Percentiles rank a stretch among this genome's conserved stretches.
Evolutionary conservation across 2,329 filamentous ascomycete genomes (phyloP).

Genomic region (Nothophaeocryptopus gaeumannii): DNA sequence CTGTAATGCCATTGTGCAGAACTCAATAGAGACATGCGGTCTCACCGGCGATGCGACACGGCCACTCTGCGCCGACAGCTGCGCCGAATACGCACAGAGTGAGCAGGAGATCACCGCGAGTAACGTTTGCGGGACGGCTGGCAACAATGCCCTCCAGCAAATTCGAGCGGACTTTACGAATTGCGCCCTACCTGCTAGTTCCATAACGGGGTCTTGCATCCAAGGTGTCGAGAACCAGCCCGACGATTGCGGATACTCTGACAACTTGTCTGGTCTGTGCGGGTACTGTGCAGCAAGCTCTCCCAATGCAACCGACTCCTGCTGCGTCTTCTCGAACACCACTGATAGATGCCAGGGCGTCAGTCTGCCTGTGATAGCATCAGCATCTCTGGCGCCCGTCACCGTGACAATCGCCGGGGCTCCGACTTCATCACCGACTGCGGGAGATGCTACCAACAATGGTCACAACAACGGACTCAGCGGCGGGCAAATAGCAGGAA

Average conservation of each 20-base stretch:
- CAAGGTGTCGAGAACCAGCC: conserved; percentile 75
- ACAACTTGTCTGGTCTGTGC: conserved; percentile 72
- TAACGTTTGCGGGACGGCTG: conserved; percentile 67
- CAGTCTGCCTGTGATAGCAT: conserved; percentile 64
- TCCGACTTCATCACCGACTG: conserved; percentile 23
- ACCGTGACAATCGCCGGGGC: conserved; percentile 61
- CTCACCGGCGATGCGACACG: conserved; percentile 62
- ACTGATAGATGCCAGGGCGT: conserved; percentile 71
- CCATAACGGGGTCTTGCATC: conserved; percentile 74
- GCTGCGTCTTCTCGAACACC: conserved; percentile 81
- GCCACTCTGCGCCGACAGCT: conserved; percentile 86
- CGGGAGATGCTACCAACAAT: conserved; percentile 30
- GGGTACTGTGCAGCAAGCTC: conserved; percentile 81
- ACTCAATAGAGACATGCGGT: conserved; percentile 69
- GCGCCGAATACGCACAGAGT: conserved; percentile 81
- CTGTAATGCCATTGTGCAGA: conserved; percentile 92
- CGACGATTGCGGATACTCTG: conserved; percentile 78
- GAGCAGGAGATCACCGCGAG: conserved; percentile 82
- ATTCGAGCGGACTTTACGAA: conserved; percentile 91
- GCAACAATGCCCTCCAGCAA: conserved; percentile 64
- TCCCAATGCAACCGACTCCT: conserved; percentile 89
- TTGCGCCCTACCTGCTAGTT: conserved; percentile 77
- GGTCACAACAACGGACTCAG: conserved; percentile 67
- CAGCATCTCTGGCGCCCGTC: conserved; percentile 59
- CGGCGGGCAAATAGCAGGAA: conserved; percentile 83